Conservation (phyloP, 1,284 basidiomycete species). For the Earliella scabrosa region DNA sequence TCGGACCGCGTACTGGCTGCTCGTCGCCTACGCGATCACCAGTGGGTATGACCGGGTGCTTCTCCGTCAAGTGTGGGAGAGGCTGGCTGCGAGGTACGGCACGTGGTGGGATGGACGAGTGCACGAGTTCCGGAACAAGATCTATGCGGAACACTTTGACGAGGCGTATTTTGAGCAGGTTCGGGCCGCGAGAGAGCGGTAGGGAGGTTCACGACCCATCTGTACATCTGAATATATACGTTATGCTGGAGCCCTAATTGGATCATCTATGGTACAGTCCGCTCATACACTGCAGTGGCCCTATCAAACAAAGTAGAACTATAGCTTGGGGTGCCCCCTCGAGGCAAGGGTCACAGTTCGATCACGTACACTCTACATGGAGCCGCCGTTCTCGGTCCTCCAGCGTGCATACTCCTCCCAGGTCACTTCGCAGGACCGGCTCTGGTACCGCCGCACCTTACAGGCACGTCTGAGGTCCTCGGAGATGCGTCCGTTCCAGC, state of each 20-base stretch:
- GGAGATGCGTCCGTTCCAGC: conserved; percentile 83
- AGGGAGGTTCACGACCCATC: background rate
- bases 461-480: conserved; percentile 83
- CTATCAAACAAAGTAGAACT: too few species aligned
- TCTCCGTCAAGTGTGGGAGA: conserved; percentile 58
- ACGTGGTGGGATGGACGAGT: conserved; percentile 55
- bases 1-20: conserved; percentile 63
- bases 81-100: conserved; percentile 57
- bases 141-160: conserved; percentile 26
- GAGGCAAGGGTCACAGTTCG: background rate
- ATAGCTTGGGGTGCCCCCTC: too few species aligned
- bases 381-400: conserved; percentile 56
- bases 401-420: conserved; percentile 84
- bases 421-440: conserved; percentile 68
- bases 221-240: conserved; percentile 13
- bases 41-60: conserved; percentile 51
- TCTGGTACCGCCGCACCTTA: conserved; percentile 86
- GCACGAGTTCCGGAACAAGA: conserved; percentile 30
- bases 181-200: conserved; percentile 5
- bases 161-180: conserved; percentile 15
- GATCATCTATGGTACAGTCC: conserved; percentile 9
- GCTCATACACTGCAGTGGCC: background rate
- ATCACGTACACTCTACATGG: conserved; percentile 19
- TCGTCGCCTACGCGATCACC: conserved; percentile 63
- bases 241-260: conserved; percentile 7